A percentile compares a stretch with the other conserved stretches of the same genome.
Conservation (phyloP, 176 grass and related monocot species). For the Coix lacrymajobi region DNA sequence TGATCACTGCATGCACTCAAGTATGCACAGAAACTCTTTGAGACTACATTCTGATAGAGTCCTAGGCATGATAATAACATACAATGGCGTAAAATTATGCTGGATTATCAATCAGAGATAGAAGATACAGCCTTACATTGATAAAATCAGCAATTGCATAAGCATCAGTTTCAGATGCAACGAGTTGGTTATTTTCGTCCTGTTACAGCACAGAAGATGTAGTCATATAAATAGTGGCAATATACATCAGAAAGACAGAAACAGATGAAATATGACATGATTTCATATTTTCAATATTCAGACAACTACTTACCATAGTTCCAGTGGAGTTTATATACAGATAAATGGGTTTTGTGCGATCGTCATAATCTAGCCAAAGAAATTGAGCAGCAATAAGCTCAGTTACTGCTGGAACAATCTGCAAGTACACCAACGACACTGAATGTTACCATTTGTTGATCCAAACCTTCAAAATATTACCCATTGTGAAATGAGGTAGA, state of each 20-base stretch:
- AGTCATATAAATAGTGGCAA: not conserved
- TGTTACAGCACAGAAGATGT: constrained; percentile 31
- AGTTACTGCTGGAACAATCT: constrained; percentile 58
- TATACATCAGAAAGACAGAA: not conserved
- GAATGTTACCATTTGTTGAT: not conserved
- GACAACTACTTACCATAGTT: constrained; percentile 45
- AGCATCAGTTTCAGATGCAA: constrained; percentile 74
- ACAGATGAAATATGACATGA: not conserved
- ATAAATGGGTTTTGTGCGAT: constrained; percentile 85
- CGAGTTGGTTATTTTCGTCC: constrained; percentile 72
- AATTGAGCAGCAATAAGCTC: constrained; percentile 91
- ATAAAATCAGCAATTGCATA: constrained; percentile 79
- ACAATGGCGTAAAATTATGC: not conserved
- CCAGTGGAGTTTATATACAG: constrained; percentile 77
- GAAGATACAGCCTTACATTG: constrained; percentile 47
- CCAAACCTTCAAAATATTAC: not conserved
- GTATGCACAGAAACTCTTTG: not conserved
- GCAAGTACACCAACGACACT: constrained; percentile 1
- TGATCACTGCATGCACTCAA: not conserved
- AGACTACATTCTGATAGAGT: not conserved
- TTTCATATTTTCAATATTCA: not conserved
- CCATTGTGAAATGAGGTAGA: not conserved
- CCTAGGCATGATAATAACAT: not conserved
- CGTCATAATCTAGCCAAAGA: constrained; percentile 75
- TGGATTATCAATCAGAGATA: not conserved